A percentile compares a stretch with the other conserved stretches of the same genome.
These are phyloP conservation scores for Yarrowia porcina DNA, from an alignment of 805 yeast species.

Conservation along the genomic window DNA sequence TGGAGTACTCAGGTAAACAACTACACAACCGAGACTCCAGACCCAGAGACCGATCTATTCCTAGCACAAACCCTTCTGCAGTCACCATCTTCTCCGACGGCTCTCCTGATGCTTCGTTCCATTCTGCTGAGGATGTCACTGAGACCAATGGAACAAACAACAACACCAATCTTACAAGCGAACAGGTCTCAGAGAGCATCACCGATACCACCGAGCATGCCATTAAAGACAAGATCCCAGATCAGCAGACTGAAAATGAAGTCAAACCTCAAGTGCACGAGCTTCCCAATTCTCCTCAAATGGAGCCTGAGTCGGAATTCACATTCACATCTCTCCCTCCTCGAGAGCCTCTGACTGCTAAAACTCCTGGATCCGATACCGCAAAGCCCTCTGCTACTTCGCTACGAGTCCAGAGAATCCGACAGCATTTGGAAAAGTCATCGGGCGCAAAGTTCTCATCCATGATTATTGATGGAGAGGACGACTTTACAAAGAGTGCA, in stretches of 20 bases:
- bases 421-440: slow-evolving; percentile 2
- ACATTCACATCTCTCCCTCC: slow-evolving; percentile 19
- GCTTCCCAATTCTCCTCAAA: neutral
- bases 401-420: slow-evolving; percentile 12
- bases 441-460: slow-evolving; percentile 7
- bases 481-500: slow-evolving; percentile 3
- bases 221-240: no score
- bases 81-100: slow-evolving; percentile 2
- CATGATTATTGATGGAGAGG: slow-evolving; percentile 15
- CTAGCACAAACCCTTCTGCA: neutral
- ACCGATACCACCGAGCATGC: neutral
- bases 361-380: neutral
- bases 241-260: neutral
- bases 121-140: neutral
- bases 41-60: neutral
- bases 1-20: neutral
- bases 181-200: neutral
- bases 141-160: neutral
- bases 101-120: slow-evolving; percentile 10
- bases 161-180: no score
- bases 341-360: slow-evolving; percentile 11
- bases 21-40: neutral
- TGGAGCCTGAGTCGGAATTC: neutral
- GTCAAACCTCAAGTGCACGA: neutral
- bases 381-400: slow-evolving; percentile 1